Conservation (phyloP, 805 yeast genomes). For the Saturnispora bothae region DNA sequence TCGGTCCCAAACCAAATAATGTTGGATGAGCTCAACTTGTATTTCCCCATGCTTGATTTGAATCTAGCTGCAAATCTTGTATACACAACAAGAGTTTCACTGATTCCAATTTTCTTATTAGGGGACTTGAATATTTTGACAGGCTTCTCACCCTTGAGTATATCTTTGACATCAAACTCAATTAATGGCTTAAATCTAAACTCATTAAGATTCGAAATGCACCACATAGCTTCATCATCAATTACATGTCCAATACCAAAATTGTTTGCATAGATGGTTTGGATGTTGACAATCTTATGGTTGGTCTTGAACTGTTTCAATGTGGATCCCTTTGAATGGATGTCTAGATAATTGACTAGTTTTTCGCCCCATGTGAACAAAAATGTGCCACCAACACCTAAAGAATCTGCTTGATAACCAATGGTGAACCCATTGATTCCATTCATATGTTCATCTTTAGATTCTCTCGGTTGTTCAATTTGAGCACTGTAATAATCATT, state of each 20-base stretch:
- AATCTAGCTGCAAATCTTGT: conserved; percentile 22
- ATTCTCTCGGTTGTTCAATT: conserved; percentile 25
- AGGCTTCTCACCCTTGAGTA: conserved; percentile 21
- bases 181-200: conserved; percentile 21
- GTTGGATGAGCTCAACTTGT: conserved; percentile 19
- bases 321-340: conserved; percentile 20
- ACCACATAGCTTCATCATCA: conserved; percentile 22
- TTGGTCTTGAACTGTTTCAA: conserved; percentile 23
- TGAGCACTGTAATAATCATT: conserved; percentile 40
- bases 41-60: conserved; percentile 16
- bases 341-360: conserved; percentile 27
- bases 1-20: conserved; percentile 20
- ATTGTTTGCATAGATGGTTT: conserved; percentile 21
- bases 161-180: conserved; percentile 19
- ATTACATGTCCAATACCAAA: conserved; percentile 22
- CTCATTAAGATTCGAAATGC: conserved; percentile 20
- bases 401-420: conserved; percentile 60
- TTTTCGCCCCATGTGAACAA: conserved; percentile 45
- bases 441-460: conserved; percentile 24
- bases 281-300: conserved; percentile 17
- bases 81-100: conserved; percentile 24
- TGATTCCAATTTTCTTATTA: conserved; percentile 11
- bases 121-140: conserved; percentile 21
- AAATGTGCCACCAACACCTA: conserved; percentile 26
- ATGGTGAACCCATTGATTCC: conserved; percentile 52